Percentiles rank a stretch among this genome's conserved stretches.
phyloP scores from a whole-genome alignment of 257 asterid genomes.

The Jaltomata sinuosa region DNA sequence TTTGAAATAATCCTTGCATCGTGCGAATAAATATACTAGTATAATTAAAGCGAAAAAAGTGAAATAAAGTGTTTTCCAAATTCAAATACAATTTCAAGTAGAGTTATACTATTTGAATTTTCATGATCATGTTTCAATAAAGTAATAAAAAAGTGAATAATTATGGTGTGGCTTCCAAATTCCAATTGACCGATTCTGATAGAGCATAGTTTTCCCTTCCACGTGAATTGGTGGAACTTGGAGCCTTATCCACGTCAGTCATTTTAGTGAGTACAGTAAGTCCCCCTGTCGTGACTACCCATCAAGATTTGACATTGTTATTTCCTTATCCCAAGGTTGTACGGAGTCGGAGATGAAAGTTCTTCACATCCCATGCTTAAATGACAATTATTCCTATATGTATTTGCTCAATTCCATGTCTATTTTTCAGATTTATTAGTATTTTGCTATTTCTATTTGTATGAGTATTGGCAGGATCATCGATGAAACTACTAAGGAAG shows the following conservation, averaged over 20 bases:
- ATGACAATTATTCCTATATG: slow-evolving; percentile 65
- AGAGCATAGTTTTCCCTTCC: too few relatives aligned
- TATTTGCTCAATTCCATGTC: background rate
- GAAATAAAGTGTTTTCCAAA: too few relatives aligned
- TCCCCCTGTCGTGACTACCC: too few relatives aligned
- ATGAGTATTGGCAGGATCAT: slow-evolving; percentile 14
- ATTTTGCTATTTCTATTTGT: background rate
- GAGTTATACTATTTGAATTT: too few relatives aligned
- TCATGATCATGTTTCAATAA: too few relatives aligned
- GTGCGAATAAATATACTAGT: too few relatives aligned
- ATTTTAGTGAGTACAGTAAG: background rate
- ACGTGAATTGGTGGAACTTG: background rate
- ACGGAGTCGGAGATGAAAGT: slow-evolving; percentile 37
- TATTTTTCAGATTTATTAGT: background rate
- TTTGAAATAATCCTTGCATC: too few relatives aligned
- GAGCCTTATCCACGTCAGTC: background rate
- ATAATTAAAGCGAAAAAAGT: too few relatives aligned
- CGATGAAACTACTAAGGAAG: slow-evolving; percentile 73
- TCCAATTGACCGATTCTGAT: too few relatives aligned
- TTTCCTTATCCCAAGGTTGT: background rate
- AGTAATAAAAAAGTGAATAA: too few relatives aligned
- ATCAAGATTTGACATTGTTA: background rate
- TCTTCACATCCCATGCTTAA: slow-evolving; percentile 59
- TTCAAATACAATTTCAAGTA: too few relatives aligned
- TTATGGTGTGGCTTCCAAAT: too few relatives aligned